These are phyloP conservation scores for Torulaspora gathmanii DNA, from an alignment of 805 yeast genomes.

Conservation along the genomic window DNA sequence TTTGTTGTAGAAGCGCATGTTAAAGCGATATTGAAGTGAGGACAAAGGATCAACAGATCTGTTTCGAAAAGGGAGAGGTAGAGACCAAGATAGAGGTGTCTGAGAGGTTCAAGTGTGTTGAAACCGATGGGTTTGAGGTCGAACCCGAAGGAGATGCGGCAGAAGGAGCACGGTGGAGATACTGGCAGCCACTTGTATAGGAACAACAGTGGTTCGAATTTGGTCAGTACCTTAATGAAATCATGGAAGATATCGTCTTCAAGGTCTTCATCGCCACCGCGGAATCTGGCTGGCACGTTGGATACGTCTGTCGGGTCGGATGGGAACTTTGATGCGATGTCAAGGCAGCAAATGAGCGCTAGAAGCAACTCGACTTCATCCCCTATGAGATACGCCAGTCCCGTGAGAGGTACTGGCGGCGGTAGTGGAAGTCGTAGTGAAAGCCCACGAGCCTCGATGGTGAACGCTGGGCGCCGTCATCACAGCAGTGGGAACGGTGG, in stretches of 20 bases:
- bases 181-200: slow-evolving; percentile 7
- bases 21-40: neutral
- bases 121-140: slow-evolving; percentile 29
- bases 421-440: slow-evolving; percentile 11
- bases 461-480: slow-evolving; percentile 16
- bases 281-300: slow-evolving; percentile 3
- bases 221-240: slow-evolving; percentile 29
- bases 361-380: slow-evolving; percentile 21
- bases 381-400: slow-evolving; percentile 26
- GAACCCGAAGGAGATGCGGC: slow-evolving; percentile 26
- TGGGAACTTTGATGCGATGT: slow-evolving; percentile 32
- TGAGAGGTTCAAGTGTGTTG: neutral
- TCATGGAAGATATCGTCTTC: slow-evolving; percentile 30
- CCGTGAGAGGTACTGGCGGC: slow-evolving; percentile 10
- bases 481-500: slow-evolving; percentile 1
- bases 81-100: neutral
- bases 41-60: neutral
- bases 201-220: slow-evolving; percentile 14
- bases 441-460: slow-evolving; percentile 17
- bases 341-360: slow-evolving; percentile 25
- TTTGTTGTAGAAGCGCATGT: neutral
- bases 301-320: slow-evolving; percentile 11
- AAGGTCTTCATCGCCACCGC: slow-evolving; percentile 9
- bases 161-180: slow-evolving; percentile 17
- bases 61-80: neutral